phyloP scores from a whole-genome alignment of 2,329 filamentous ascomycete genomes.

The Cladosporium sphaerospermum region DNA sequence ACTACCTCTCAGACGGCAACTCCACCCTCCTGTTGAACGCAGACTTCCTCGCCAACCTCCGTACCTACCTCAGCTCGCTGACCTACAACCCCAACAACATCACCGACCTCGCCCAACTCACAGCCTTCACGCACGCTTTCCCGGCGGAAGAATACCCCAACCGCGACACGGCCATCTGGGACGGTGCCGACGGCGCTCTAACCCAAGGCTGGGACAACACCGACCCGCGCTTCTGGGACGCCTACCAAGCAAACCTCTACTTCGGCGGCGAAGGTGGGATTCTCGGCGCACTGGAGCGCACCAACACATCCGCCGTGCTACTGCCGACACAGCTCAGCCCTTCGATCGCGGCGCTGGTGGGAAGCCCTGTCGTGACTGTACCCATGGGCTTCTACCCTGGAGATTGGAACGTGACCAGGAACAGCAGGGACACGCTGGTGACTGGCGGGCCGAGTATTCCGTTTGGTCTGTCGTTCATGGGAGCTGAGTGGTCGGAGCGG shows the following conservation, averaged over 20 bases:
- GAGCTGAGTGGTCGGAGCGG: slow-evolving; percentile 55
- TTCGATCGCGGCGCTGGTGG: slow-evolving; percentile 49
- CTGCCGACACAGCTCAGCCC: slow-evolving; percentile 49
- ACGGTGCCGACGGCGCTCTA: slow-evolving; percentile 47
- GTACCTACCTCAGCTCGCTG: slow-evolving; percentile 52
- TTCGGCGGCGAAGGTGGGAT: slow-evolving; percentile 55
- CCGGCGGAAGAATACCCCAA: slow-evolving; percentile 54
- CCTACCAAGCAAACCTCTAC: slow-evolving; percentile 48
- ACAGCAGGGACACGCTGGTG: slow-evolving; percentile 47
- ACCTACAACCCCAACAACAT: slow-evolving; percentile 53
- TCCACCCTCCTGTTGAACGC: slow-evolving; percentile 46
- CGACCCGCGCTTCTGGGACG: slow-evolving; percentile 50
- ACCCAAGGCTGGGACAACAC: slow-evolving; percentile 51
- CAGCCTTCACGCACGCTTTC: slow-evolving; percentile 50
- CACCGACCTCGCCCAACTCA: slow-evolving; percentile 45
- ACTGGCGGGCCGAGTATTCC: slow-evolving; percentile 48
- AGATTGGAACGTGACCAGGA: slow-evolving; percentile 42
- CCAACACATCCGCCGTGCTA: slow-evolving; percentile 57
- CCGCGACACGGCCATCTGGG: slow-evolving; percentile 54
- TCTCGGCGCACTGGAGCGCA: slow-evolving; percentile 51
- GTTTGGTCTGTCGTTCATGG: slow-evolving; percentile 61
- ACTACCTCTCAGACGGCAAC: slow-evolving; percentile 36
- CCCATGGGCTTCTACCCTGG: slow-evolving; percentile 54
- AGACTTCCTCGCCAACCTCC: slow-evolving; percentile 55
- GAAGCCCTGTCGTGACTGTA: slow-evolving; percentile 56